Percentiles rank a stretch among this genome's conserved stretches.
Conservation (phyloP, 1,284 basidiomycete genomes). For the Phaffia rhodozyma region DNA sequence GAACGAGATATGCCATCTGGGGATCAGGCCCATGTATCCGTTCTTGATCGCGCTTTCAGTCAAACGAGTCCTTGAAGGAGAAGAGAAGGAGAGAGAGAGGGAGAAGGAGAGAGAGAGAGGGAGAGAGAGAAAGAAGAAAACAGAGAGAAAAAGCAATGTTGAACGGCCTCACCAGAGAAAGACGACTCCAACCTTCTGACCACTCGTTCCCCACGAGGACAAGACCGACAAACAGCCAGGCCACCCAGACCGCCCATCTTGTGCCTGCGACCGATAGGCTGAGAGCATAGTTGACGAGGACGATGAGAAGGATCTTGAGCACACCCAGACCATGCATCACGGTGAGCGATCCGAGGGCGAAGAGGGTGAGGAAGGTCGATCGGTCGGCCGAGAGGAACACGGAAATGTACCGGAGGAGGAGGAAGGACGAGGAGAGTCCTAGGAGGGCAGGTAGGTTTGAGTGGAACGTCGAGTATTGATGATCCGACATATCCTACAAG, state of each 20-base stretch:
- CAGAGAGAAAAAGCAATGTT: not conserved
- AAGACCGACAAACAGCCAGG: slow-evolving; percentile 63
- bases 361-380: slow-evolving; percentile 37
- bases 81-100: not conserved
- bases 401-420: slow-evolving; percentile 34
- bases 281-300: slow-evolving; percentile 58
- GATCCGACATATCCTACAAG: slow-evolving; percentile 67
- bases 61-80: too few relatives aligned
- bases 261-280: slow-evolving; percentile 40
- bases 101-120: slow-evolving; percentile 6
- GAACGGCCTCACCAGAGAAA: slow-evolving; percentile 43
- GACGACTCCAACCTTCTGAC: slow-evolving; percentile 56
- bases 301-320: slow-evolving; percentile 63
- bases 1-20: slow-evolving; percentile 87
- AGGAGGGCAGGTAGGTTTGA: slow-evolving; percentile 54
- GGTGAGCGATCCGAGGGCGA: slow-evolving; percentile 57
- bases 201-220: slow-evolving; percentile 69
- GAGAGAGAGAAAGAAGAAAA: slow-evolving; percentile 12
- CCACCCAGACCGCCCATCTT: slow-evolving; percentile 42
- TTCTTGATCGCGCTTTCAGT: slow-evolving; percentile 44
- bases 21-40: slow-evolving; percentile 52
- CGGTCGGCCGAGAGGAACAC: slow-evolving; percentile 26
- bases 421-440: slow-evolving; percentile 41
- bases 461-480: slow-evolving; percentile 72
- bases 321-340: slow-evolving; percentile 77